Percentiles rank a stretch among this genome's conserved stretches.
phyloP scores from a whole-genome alignment of 805 yeast genomes.

The Spathaspora passalidarum region DNA sequence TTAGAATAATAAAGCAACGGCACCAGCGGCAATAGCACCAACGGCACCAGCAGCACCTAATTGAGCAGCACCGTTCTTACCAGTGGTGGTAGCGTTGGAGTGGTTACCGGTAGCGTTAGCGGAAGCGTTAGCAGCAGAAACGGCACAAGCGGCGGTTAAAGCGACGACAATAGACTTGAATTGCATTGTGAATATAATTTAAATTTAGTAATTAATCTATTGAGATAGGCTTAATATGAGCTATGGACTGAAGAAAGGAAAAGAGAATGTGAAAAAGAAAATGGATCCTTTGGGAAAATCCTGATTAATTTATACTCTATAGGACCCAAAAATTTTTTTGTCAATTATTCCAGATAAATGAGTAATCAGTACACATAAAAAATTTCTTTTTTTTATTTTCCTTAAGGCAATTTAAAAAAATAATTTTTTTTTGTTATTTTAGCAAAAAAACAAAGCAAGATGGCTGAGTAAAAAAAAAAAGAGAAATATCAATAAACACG shows the following conservation, averaged over 20 bases:
- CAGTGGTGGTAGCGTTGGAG: slow-evolving; percentile 42
- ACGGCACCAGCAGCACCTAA: slow-evolving; percentile 68
- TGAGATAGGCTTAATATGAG: background rate
- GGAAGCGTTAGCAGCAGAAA: slow-evolving; percentile 53
- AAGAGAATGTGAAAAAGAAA: slow-evolving; percentile 2
- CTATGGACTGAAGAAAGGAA: slow-evolving; percentile 2
- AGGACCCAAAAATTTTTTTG: background rate
- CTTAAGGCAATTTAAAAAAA: background rate
- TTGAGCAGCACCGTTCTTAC: slow-evolving; percentile 50
- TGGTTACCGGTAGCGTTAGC: slow-evolving; percentile 39
- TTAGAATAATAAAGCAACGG: slow-evolving; percentile 54
- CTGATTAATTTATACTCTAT: slow-evolving; percentile 4
- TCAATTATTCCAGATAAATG: background rate
- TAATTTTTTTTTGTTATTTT: background rate
- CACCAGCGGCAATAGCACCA: slow-evolving; percentile 85
- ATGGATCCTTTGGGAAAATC: background rate
- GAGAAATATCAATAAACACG: background rate
- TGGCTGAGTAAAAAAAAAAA: background rate
- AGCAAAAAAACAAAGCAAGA: slow-evolving; percentile 2
- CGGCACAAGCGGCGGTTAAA: slow-evolving; percentile 33
- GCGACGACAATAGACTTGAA: slow-evolving; percentile 50
- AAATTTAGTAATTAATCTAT: background rate
- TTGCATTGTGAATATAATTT: slow-evolving; percentile 52
- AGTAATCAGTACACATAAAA: background rate
- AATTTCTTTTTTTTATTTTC: background rate